Base-by-base conservation (phyloP, 2,329 filamentous ascomycete species). In the Colletotrichum simmondsii region DNA sequence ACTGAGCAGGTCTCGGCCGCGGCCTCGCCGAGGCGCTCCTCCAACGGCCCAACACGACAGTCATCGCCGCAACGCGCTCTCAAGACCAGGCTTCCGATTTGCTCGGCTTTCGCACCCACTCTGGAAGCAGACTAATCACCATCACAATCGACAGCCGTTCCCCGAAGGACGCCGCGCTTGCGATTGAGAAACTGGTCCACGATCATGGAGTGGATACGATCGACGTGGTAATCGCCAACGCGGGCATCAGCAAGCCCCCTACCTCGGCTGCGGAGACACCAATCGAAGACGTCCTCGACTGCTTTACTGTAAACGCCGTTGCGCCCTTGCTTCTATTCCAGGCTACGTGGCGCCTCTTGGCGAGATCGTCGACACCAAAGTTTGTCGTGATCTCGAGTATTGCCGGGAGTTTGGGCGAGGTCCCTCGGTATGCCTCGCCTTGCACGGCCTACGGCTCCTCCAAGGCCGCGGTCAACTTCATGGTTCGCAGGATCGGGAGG, bases 31-130 rank as follows among this genome's bases (percentile, higher is more conserved):
- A 78, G 59, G 77, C 73, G 7, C 84, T 81, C 75, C 80, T 86
- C 1, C 82, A 85, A 26, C 85, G 87, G 56, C 86, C 89, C 76
- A 89, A 92, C 81, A 89, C 92, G 80, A 87, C 79, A 5, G 77
- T 83, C 65, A 84, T 85, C n/a, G 84, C 84, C 32, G 79, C 77
- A 2, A 80, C 81, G 58, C 82, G 84, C 11, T 71, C 83, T 74
- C 77, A 79, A 11, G 46, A 58, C 5, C 68, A 75, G 26, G 72
- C 77, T 1, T 46, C 42, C 7, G 42, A 46, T 46, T 80, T 87
- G 19, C 52, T 62, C 2, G 65, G 77, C 1, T 77, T 88, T 0
- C 80, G 84, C 19, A 80, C 73, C 12, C 42, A 46, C 42, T 46
- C 42, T 3, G 42, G 16, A 46, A 46, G 42, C 19, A 46, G 42